Base-by-base conservation (phyloP, 495 filamentous ascomycete species). In the Penicillium atrosanguineum region DNA sequence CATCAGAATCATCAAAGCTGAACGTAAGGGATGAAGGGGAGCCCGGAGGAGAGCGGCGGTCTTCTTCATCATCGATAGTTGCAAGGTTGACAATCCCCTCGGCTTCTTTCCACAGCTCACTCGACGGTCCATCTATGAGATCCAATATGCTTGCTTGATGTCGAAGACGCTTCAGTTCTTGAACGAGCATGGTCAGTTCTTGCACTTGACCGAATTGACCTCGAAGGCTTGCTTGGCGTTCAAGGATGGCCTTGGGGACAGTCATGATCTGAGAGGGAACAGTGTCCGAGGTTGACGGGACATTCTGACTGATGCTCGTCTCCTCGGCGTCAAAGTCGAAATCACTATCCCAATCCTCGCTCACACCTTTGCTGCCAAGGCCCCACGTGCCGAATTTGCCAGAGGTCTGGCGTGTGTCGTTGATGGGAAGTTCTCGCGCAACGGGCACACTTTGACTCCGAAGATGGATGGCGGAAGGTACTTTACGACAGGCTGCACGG, bases 381-480 rank as follows among this genome's bases (percentile, higher is more conserved):
- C 88, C 89, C 90, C 91, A 95, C 1, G 91, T 91, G 41, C 91
- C 89, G 61, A 92, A 94, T 59, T 95, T 95, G 20, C 86, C 83
- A 18, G 84, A 82, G 73, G 69, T 75, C 80, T 77, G 78, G 65
- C 70, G 72, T 66, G 71, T 80, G 14, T 85, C 83, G 58, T 74
- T 77, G 26, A 59, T 69, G 5, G 73, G 70, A 53, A 70, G 54
- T 16, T 94, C 90, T 37, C 84, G 83, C 3, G 88, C 84, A 15
- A 94, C 82, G 0, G 94, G 94, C n/a, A 98, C 91, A 68, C 94
- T 98, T 63, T 96, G 91, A 63, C 94, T 97, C 44, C 94, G 85
- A 42, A 95, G 77, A 66, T 97, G 94, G 20, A 90, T 73, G 1
- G 86, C 82, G 56, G 78, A 88, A 29, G 90, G 87, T 15, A 83